A percentile compares a stretch with the other conserved stretches of the same genome.
These are phyloP conservation scores for Cercospora zeae-maydis DNA, from an alignment of 2,329 filamentous ascomycete species.

Conservation along the genomic window DNA sequence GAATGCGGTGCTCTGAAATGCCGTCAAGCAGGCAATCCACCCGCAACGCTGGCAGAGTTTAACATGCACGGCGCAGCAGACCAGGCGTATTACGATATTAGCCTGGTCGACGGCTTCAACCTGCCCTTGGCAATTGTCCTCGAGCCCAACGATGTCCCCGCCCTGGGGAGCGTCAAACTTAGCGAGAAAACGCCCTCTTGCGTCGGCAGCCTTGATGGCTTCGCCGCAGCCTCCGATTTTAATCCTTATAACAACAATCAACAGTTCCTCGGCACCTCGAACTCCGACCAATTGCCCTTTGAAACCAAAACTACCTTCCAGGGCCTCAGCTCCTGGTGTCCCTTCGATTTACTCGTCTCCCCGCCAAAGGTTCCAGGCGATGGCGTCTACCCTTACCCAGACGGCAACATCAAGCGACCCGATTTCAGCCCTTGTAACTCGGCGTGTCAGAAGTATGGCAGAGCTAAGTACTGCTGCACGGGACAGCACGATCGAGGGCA, in stretches of 20 bases:
- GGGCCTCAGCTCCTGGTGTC: constrained; percentile 68
- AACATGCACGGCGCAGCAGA: constrained; percentile 64
- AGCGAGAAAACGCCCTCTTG: constrained; percentile 75
- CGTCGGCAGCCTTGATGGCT: constrained; percentile 65
- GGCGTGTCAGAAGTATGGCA: constrained; percentile 67
- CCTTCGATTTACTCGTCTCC: constrained; percentile 69
- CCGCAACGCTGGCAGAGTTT: constrained; percentile 77
- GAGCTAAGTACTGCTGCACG: constrained; percentile 69
- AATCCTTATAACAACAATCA: constrained; percentile 53
- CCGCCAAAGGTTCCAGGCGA: constrained; percentile 67
- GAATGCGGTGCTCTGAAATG: constrained; percentile 72
- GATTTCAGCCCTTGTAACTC: constrained; percentile 74
- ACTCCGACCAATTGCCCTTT: constrained; percentile 63
- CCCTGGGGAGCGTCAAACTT: constrained; percentile 61
- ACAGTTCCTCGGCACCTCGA: constrained; percentile 58
- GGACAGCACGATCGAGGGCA: constrained; percentile 62
- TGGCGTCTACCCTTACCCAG: constrained; percentile 76
- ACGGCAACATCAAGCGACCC: constrained; percentile 67
- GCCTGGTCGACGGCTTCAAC: constrained; percentile 81
- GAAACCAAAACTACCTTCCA: constrained; percentile 57
- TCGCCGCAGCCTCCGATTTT: constrained; percentile 42
- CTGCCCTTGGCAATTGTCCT: constrained; percentile 61
- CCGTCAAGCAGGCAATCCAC: constrained; percentile 58
- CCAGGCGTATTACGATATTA: constrained; percentile 81
- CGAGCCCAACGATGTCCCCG: constrained; percentile 55